phyloP scores from a whole-genome alignment of 2,329 filamentous ascomycete species.

The Esteya vermicola region DNA sequence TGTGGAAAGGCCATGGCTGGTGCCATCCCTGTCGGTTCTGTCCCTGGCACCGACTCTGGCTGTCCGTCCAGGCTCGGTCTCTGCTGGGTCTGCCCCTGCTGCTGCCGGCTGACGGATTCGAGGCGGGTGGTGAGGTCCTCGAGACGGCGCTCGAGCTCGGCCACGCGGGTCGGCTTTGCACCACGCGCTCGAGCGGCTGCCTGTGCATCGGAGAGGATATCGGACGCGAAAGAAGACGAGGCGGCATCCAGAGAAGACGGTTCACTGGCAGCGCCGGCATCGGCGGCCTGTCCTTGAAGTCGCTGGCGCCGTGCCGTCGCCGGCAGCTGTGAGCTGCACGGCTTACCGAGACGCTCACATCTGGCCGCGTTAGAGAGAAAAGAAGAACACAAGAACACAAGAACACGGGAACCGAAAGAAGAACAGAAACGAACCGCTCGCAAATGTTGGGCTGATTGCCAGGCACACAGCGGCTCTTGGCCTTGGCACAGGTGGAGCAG shows the following conservation, averaged over 20 bases:
- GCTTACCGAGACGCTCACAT: slow-evolving; percentile 32
- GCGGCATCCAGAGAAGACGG: not conserved
- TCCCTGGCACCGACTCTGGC: not conserved
- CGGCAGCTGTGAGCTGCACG: slow-evolving; percentile 30
- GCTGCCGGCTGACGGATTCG: slow-evolving; percentile 13
- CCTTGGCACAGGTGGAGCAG: slow-evolving; percentile 35
- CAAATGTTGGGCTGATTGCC: slow-evolving; percentile 27
- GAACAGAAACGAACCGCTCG: slow-evolving; percentile 25
- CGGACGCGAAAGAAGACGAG: not conserved
- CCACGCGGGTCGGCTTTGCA: slow-evolving; percentile 27
- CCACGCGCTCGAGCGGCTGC: not conserved
- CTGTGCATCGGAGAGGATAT: no score
- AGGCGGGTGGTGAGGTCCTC: slow-evolving; percentile 33
- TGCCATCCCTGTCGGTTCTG: not conserved
- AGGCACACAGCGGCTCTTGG: slow-evolving; percentile 34
- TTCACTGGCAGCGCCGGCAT: not conserved
- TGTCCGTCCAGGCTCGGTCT: not conserved
- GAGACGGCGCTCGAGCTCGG: slow-evolving; percentile 34
- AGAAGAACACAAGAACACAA: not conserved
- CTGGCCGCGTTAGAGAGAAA: slow-evolving; percentile 16
- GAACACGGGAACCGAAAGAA: not conserved
- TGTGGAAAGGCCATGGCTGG: not conserved
- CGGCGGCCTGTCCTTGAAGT: slow-evolving; percentile 1
- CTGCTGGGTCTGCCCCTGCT: slow-evolving; percentile 1
- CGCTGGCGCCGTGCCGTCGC: slow-evolving; percentile 33